Percentiles rank a stretch among this genome's conserved stretches.
Conservation (phyloP, 805 yeast genomes). For the Wickerhamiella domercqiae region DNA sequence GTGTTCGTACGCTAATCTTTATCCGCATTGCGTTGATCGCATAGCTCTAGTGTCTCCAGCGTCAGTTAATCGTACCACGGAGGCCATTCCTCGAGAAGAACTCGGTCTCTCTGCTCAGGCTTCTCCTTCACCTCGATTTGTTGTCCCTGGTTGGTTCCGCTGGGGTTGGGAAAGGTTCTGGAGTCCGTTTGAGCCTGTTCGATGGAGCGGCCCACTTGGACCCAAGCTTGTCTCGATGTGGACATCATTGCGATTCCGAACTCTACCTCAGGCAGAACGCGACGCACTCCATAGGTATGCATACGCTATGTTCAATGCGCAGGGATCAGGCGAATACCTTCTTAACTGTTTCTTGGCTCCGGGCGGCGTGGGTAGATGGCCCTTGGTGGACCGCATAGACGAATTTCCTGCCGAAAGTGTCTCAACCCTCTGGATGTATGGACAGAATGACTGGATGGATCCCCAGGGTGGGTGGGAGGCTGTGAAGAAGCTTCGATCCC, state of each 20-base stretch:
- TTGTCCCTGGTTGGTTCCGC: slow-evolving; percentile 44
- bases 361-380: slow-evolving; percentile 78
- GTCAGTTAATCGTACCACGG: slow-evolving; percentile 44
- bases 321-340: slow-evolving; percentile 90
- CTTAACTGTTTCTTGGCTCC: slow-evolving; percentile 71
- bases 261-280: slow-evolving; percentile 32
- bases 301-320: slow-evolving; percentile 68
- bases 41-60: slow-evolving; percentile 82
- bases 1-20: slow-evolving; percentile 46
- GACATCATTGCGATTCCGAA: slow-evolving; percentile 69
- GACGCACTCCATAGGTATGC: slow-evolving; percentile 58
- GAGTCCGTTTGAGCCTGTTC: slow-evolving; percentile 70
- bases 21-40: slow-evolving; percentile 48
- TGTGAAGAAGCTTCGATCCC: slow-evolving; percentile 15
- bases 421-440: slow-evolving; percentile 72
- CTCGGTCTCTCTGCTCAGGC: slow-evolving; percentile 6
- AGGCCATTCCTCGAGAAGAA: slow-evolving; percentile 18
- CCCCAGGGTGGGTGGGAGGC: slow-evolving; percentile 27
- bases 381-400: slow-evolving; percentile 40
- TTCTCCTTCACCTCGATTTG: neutral
- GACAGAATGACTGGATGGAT: slow-evolving; percentile 62
- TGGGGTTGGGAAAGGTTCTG: slow-evolving; percentile 74
- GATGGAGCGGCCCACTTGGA: slow-evolving; percentile 69
- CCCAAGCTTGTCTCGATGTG: slow-evolving; percentile 78
- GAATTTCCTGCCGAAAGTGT: slow-evolving; percentile 29